Evolutionary conservation across 768 basidiomycete genomes (phyloP).

Genomic region (Trametopsis cervina): DNA sequence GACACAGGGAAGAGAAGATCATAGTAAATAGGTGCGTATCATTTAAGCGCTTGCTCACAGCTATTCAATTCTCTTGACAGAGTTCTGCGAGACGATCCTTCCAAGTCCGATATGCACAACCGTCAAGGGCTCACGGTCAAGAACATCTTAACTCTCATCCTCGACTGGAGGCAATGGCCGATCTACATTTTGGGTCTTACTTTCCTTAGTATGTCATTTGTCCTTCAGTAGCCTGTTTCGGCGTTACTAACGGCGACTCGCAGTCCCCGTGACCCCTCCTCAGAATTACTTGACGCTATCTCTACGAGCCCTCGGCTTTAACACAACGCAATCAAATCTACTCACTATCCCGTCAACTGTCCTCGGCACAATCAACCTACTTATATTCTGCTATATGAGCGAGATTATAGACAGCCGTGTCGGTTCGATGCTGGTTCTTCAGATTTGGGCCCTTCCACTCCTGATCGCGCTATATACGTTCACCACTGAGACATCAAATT

Average conservation of each 20-base stretch:
- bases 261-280: slow-evolving; percentile 53
- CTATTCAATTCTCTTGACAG: slow-evolving; percentile 24
- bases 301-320: slow-evolving; percentile 55
- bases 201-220: slow-evolving; percentile 42
- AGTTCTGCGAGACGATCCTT: slow-evolving; percentile 58
- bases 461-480: slow-evolving; percentile 52
- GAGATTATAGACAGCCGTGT: slow-evolving; percentile 47
- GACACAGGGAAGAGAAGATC: slow-evolving; percentile 49
- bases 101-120: slow-evolving; percentile 67
- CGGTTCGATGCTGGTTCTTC: slow-evolving; percentile 41
- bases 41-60: neutral
- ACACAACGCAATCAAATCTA: slow-evolving; percentile 55
- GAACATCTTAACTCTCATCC: slow-evolving; percentile 46
- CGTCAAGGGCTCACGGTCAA: slow-evolving; percentile 49
- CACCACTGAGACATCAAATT: slow-evolving; percentile 39
- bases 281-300: slow-evolving; percentile 59
- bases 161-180: slow-evolving; percentile 63
- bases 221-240: neutral
- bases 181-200: slow-evolving; percentile 50
- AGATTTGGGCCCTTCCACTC: slow-evolving; percentile 58
- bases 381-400: slow-evolving; percentile 40
- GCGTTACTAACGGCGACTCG: neutral
- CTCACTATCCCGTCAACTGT: slow-evolving; percentile 54
- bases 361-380: slow-evolving; percentile 33
- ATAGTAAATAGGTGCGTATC: slow-evolving; percentile 40